Base-by-base conservation (phyloP, 2,329 filamentous ascomycete species). In the Cytospora piceae region DNA sequence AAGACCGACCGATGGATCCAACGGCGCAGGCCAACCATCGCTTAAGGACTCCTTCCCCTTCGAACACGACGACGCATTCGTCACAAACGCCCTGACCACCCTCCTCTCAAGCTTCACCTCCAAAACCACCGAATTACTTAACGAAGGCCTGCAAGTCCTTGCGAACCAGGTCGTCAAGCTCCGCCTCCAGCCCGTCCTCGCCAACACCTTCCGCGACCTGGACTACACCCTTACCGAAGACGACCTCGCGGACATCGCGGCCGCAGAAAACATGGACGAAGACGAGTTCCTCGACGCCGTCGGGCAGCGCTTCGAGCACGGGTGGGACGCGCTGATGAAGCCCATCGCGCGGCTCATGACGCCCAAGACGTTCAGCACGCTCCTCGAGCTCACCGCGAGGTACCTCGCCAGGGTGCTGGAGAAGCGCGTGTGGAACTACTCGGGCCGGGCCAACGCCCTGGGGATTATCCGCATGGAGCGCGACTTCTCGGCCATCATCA, bases 301-400 rank as follows among this genome's bases (percentile, higher is more conserved):
- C 20, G 85, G 89, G 6, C 85, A 88, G 11, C 88, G 92, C 59
- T 99, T 99, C 76, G 90, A 93, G 72, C 84, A 89, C 67, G 89
- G 90, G 32, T 99, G 94, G 94, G 89, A 93, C 58, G 87, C 89
- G 20, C 85, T 99, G 11, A 93, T 96, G 77, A 88, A 88, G 66
- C 94, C 96, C 0, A 86, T 98, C 63, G 88, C 89, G 54, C 90
- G 95, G 7, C 85, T 99, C 69, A 87, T 98, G 78, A 97, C 93
- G 0, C 79, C 89, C 0, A 83, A 85, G 42, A 91, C 91, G 39
- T 96, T 91, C 74, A 87, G 90, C 70, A 86, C 84, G n/a, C 82
- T 98, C 0, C 85, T 96, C 57, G 86, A 90, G 51, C 81, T 87
- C 1, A 92, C 93, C 2, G 86, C 94, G 1, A 83, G 84, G 6